These are phyloP conservation scores for Catharanthus roseus DNA, from an alignment of 257 asterid genomes.

Conservation along the genomic window DNA sequence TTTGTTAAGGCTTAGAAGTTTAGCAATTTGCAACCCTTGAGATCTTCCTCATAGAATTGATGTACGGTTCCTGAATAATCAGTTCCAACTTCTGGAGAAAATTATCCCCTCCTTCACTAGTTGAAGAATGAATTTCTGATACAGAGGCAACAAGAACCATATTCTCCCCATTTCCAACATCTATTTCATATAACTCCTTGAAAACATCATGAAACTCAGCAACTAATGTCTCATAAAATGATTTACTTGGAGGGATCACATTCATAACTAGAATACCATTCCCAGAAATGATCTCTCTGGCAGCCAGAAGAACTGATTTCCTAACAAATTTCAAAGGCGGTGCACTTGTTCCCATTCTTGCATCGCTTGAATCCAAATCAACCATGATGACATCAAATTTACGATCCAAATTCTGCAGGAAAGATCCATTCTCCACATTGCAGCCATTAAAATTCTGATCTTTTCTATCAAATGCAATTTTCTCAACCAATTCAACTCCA, in stretches of 20 bases:
- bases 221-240: slow-evolving; percentile 35
- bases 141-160: slow-evolving; percentile 58
- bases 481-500: slow-evolving; percentile 45
- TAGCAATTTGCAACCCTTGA: slow-evolving; percentile 7
- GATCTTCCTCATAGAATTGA: slow-evolving; percentile 45
- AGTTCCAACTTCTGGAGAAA: slow-evolving; percentile 43
- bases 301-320: slow-evolving; percentile 43
- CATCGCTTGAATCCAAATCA: slow-evolving; percentile 78
- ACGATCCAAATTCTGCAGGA: slow-evolving; percentile 3
- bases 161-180: slow-evolving; percentile 77
- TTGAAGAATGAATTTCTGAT: slow-evolving; percentile 23
- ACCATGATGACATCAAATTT: slow-evolving; percentile 72
- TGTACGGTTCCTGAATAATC: slow-evolving; percentile 34
- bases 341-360: slow-evolving; percentile 45
- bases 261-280: slow-evolving; percentile 54
- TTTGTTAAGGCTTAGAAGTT: not conserved
- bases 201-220: slow-evolving; percentile 39
- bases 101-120: slow-evolving; percentile 17
- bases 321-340: slow-evolving; percentile 63
- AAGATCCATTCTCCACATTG: not conserved
- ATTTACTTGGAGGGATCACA: slow-evolving; percentile 42
- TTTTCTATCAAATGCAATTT: slow-evolving; percentile 22
- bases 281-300: slow-evolving; percentile 34
- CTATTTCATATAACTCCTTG: slow-evolving; percentile 59
- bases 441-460: not conserved